These are phyloP conservation scores for Auxenochlorella pyrenoidosa DNA, from an alignment of 139 green algal species.

Conservation along the genomic window DNA sequence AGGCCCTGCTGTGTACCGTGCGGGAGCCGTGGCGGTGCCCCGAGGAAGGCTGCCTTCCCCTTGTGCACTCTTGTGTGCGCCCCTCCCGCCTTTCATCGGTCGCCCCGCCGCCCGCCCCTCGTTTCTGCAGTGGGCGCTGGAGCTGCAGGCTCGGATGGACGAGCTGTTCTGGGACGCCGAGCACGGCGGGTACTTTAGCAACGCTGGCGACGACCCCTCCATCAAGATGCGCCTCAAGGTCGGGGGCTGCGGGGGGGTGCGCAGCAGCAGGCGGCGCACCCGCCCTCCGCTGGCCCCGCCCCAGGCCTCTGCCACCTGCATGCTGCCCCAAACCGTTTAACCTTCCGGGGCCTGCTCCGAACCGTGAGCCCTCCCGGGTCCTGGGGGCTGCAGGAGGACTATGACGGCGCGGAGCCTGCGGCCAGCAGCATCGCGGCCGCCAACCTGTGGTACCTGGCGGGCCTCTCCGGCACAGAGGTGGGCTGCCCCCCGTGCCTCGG, in stretches of 20 bases:
- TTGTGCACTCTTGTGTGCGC: too few species aligned
- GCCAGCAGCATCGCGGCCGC: slow-evolving; percentile 72
- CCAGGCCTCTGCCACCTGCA: too few species aligned
- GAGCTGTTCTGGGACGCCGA: slow-evolving; percentile 83
- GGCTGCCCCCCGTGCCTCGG: background rate
- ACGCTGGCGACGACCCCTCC: slow-evolving; percentile 58
- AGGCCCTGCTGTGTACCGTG: too few species aligned
- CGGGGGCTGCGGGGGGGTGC: too few species aligned
- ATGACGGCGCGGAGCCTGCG: slow-evolving; percentile 89
- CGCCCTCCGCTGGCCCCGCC: too few species aligned
- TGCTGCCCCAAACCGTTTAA: too few species aligned
- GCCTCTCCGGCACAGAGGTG: slow-evolving; percentile 32
- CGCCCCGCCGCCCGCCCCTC: background rate
- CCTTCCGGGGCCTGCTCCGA: too few species aligned
- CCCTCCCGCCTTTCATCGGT: too few species aligned
- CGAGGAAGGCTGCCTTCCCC: too few species aligned
- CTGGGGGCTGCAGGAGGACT: slow-evolving; percentile 70
- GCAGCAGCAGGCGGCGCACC: too few species aligned
- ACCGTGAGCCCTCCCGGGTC: background rate
- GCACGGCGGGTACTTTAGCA: slow-evolving; percentile 77
- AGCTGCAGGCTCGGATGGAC: slow-evolving; percentile 84
- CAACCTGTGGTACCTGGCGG: slow-evolving; percentile 78
- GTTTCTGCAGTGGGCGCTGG: slow-evolving; percentile 65
- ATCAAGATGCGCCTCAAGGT: slow-evolving; percentile 60
- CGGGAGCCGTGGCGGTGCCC: too few species aligned